Conservation (phyloP, 495 filamentous ascomycete genomes). For the Elaphomyces granulatus region DNA sequence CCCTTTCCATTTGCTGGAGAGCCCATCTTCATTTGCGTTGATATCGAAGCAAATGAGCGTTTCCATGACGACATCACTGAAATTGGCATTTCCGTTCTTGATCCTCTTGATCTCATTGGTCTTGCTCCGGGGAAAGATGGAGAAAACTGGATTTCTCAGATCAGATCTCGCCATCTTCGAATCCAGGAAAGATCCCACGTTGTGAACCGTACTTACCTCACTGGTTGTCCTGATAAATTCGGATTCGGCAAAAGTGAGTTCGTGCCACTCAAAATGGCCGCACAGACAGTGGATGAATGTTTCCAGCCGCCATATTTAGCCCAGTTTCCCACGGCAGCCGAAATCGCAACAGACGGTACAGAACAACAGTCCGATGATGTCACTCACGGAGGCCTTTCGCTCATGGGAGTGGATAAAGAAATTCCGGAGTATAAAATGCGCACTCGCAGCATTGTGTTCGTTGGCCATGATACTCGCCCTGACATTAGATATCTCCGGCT, state of each 20-base stretch:
- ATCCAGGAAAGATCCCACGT: slow-evolving; percentile 52
- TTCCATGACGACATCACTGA: slow-evolving; percentile 55
- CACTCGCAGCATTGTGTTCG: slow-evolving; percentile 52
- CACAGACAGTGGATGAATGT: slow-evolving; percentile 27
- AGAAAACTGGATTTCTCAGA: slow-evolving; percentile 45
- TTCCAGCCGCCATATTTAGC: slow-evolving; percentile 37
- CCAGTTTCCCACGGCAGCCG: slow-evolving; percentile 3
- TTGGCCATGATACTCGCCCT: slow-evolving; percentile 54
- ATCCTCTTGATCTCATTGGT: slow-evolving; percentile 43
- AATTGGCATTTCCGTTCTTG: slow-evolving; percentile 70
- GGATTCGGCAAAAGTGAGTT: slow-evolving; percentile 52
- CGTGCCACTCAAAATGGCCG: slow-evolving; percentile 25
- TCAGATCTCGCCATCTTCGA: slow-evolving; percentile 61
- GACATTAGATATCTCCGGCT: slow-evolving; percentile 53
- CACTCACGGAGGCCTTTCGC: neutral
- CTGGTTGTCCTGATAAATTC: slow-evolving; percentile 59
- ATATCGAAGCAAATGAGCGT: slow-evolving; percentile 68
- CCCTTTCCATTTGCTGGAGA: slow-evolving; percentile 35
- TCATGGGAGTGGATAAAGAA: neutral
- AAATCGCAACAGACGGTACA: slow-evolving; percentile 1
- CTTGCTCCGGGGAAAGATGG: slow-evolving; percentile 45
- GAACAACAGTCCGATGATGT: neutral
- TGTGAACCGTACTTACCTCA: slow-evolving; percentile 47
- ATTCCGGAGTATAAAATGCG: slow-evolving; percentile 7
- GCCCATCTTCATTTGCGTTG: slow-evolving; percentile 63